Base-by-base conservation (phyloP, 306 rosid species). In the Chamaecrista fasciculata region DNA sequence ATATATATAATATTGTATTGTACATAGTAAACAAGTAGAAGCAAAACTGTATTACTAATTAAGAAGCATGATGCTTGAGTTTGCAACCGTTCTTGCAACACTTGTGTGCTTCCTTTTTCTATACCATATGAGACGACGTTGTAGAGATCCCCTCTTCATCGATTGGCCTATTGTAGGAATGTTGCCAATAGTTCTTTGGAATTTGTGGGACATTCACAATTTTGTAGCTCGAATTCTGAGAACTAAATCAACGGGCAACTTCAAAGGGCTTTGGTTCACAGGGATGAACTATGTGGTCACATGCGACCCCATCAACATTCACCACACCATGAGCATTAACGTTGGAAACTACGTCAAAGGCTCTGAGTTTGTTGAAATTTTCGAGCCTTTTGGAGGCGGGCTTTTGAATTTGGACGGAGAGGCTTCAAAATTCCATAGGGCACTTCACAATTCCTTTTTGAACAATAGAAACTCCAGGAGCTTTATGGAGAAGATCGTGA, bases 211-310 rank as follows among this genome's bases (percentile, higher is more conserved):
- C 2, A 34, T 80, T 24, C 80, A 75, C 47, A 82, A 73, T 21
- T 73, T 4, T 15, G 8, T 0, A 20, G 70, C 78, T n/a, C 6
- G 8, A 20, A 0, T 26, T 37, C 15, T 79, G 20, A 71, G n/a
- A 57, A 57, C 39, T 23, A 4, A 58, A 19, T 78, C 71, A 1
- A 83, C 87, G 0, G 8, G 44, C 8, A 44, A 10, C 14, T 15
- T 86, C 48, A 12, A 24, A 5, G 86, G 88, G 56, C 81, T 82
- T 0, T 80, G 78, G 83, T 67, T 73, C 49, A 26, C 79, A 36
- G 58, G 70, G 7, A 36, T 23, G 2, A 26, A 26, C 36, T 67
- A 25, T 66, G 15, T 77, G 5, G 0, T 68, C 8, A 83, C 89
- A 0, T 50, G 68, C 0, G 80, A 86, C 52, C 82, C 85, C 14